These are phyloP conservation scores for Neonectria ditissima DNA, from an alignment of 2,329 filamentous ascomycete genomes.

Conservation along the genomic window DNA sequence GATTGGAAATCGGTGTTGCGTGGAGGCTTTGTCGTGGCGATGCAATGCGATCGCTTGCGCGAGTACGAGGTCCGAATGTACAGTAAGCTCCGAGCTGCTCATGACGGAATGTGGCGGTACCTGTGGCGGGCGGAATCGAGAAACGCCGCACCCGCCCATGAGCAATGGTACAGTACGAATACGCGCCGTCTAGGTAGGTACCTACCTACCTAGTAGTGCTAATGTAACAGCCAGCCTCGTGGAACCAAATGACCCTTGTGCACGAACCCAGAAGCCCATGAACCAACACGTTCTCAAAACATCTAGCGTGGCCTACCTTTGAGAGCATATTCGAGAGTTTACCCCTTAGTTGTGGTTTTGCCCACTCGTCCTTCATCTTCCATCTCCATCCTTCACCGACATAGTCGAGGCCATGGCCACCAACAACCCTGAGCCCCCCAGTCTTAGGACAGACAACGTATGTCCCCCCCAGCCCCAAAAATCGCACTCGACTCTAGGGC, in stretches of 20 bases:
- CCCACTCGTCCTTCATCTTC: background rate
- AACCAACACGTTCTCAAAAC: conserved; percentile 19
- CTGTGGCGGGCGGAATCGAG: conserved; percentile 31
- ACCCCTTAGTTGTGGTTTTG: background rate
- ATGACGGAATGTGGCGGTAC: conserved; percentile 35
- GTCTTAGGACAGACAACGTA: conserved; percentile 51
- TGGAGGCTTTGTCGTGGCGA: conserved; percentile 11
- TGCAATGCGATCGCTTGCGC: conserved; percentile 4
- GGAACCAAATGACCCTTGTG: conserved; percentile 1
- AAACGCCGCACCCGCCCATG: conserved; percentile 37
- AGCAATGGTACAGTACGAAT: conserved; percentile 18
- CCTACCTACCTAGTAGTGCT: too few relatives aligned
- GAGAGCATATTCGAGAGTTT: background rate
- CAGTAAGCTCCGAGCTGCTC: conserved; percentile 29
- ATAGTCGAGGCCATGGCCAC: conserved; percentile 50
- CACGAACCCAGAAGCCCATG: background rate
- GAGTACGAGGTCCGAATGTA: background rate
- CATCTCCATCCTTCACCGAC: conserved; percentile 6
- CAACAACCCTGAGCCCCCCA: conserved; percentile 51
- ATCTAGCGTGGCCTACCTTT: background rate
- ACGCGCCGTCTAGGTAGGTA: conserved; percentile 11
- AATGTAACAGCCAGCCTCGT: conserved; percentile 1
- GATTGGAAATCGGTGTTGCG: conserved; percentile 15
- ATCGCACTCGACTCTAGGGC: background rate
- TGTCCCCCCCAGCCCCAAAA: conserved; percentile 34